phyloP scores from a whole-genome alignment of 1,284 basidiomycete species.

The Leccinum solheimii region DNA sequence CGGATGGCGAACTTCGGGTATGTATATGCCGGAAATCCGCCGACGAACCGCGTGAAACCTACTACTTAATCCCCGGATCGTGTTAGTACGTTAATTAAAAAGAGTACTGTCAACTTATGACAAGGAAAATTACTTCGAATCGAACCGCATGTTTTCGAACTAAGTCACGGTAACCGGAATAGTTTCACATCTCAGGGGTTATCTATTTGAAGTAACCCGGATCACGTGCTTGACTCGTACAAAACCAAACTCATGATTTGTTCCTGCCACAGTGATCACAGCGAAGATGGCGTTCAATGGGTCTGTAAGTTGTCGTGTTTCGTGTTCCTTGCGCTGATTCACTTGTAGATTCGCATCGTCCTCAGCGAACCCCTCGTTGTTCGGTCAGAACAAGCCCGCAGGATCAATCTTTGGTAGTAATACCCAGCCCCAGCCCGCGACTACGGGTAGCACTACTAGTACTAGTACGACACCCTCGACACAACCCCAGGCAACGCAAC shows the following conservation, averaged over 20 bases:
- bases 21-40: no score
- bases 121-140: no score
- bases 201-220: slow-evolving; percentile 1
- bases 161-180: no score
- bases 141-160: no score
- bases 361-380: slow-evolving; percentile 31
- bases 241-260: neutral
- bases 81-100: no score
- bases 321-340: slow-evolving; percentile 10
- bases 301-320: slow-evolving; percentile 14
- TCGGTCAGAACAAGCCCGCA: slow-evolving; percentile 36
- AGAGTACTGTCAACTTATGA: neutral
- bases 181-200: slow-evolving; percentile 4
- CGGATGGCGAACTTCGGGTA: no score
- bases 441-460: slow-evolving; percentile 7
- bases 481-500: slow-evolving; percentile 26
- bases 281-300: slow-evolving; percentile 23
- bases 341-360: slow-evolving; percentile 22
- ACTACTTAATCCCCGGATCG: no score
- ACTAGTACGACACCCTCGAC: slow-evolving; percentile 30
- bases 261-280: slow-evolving; percentile 1
- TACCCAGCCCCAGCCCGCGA: slow-evolving; percentile 21
- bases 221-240: slow-evolving; percentile 15
- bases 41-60: no score
- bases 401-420: slow-evolving; percentile 35